Evolutionary conservation across 331 rosid species (phyloP).

Genomic region (Arachis monticola): DNA sequence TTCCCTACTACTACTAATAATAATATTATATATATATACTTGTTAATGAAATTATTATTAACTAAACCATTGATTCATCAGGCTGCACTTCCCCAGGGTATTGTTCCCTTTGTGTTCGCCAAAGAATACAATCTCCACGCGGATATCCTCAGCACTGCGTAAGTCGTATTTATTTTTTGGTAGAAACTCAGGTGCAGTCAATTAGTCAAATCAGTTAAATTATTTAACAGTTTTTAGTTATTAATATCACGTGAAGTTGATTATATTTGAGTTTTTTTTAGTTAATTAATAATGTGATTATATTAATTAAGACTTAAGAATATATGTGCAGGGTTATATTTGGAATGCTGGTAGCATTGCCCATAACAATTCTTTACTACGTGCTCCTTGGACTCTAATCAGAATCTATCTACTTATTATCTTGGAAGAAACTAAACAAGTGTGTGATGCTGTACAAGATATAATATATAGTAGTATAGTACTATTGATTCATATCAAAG

Average conservation of each 20-base stretch:
- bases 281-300: too few relatives aligned
- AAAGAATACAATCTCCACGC: slow-evolving; percentile 96
- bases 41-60: background rate
- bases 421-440: slow-evolving; percentile 28
- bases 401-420: background rate
- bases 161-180: slow-evolving; percentile 31
- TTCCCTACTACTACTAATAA: background rate
- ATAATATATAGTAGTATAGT: slow-evolving; percentile 33
- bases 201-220: too few relatives aligned
- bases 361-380: slow-evolving; percentile 89
- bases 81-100: slow-evolving; percentile 99
- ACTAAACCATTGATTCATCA: slow-evolving; percentile 24
- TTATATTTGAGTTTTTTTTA: too few relatives aligned
- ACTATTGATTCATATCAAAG: slow-evolving; percentile 40
- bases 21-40: background rate
- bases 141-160: slow-evolving; percentile 99
- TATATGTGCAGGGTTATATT: slow-evolving; percentile 81
- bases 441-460: slow-evolving; percentile 16
- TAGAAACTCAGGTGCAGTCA: too few relatives aligned
- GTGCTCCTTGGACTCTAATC: slow-evolving; percentile 75
- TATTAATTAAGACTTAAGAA: too few relatives aligned
- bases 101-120: slow-evolving; percentile 96
- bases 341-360: slow-evolving; percentile 95
- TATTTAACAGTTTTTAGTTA: too few relatives aligned
- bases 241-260: too few relatives aligned